Evolutionary conservation across 2,329 filamentous ascomycete species (phyloP).

Genomic region (Claviceps sp.): DNA sequence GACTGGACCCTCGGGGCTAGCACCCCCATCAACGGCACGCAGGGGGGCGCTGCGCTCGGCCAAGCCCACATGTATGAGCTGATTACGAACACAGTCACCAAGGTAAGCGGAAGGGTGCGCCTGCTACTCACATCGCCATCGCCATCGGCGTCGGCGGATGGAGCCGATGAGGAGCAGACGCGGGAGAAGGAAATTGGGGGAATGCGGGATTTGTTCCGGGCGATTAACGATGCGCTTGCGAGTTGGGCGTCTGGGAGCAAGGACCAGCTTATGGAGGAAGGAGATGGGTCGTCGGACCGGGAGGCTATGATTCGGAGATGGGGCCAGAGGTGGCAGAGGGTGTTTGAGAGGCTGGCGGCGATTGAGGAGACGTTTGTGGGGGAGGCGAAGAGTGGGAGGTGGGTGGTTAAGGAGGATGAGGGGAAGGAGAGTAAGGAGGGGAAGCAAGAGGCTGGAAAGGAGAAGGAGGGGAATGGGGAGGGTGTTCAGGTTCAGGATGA

Average conservation of each 20-base stretch:
- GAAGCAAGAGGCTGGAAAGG: too few species aligned
- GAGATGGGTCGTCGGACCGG: slow-evolving; percentile 42
- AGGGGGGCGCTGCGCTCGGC: slow-evolving; percentile 53
- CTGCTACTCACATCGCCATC: slow-evolving; percentile 55
- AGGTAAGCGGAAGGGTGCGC: slow-evolving; percentile 76
- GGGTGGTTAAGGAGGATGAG: neutral
- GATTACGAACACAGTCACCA: slow-evolving; percentile 74
- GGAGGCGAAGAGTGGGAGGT: slow-evolving; percentile 16
- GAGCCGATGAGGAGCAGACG: slow-evolving; percentile 47
- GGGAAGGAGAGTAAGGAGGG: neutral
- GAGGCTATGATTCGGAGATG: slow-evolving; percentile 60
- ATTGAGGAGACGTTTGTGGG: slow-evolving; percentile 64
- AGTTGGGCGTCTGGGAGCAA: slow-evolving; percentile 61
- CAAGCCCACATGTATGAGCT: slow-evolving; percentile 78
- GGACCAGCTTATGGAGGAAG: slow-evolving; percentile 61
- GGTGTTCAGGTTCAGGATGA: too few species aligned
- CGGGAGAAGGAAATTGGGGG: slow-evolving; percentile 55
- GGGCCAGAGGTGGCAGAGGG: slow-evolving; percentile 76
- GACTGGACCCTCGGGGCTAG: slow-evolving; percentile 71
- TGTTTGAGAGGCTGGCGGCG: slow-evolving; percentile 67
- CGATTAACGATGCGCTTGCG: slow-evolving; percentile 65
- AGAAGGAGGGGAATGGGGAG: too few species aligned
- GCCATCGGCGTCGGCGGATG: slow-evolving; percentile 8
- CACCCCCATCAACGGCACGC: slow-evolving; percentile 32
- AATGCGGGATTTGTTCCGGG: slow-evolving; percentile 68